Evolutionary conservation across 805 yeast species (phyloP).

Genomic region (Priceomyces carsonii): DNA sequence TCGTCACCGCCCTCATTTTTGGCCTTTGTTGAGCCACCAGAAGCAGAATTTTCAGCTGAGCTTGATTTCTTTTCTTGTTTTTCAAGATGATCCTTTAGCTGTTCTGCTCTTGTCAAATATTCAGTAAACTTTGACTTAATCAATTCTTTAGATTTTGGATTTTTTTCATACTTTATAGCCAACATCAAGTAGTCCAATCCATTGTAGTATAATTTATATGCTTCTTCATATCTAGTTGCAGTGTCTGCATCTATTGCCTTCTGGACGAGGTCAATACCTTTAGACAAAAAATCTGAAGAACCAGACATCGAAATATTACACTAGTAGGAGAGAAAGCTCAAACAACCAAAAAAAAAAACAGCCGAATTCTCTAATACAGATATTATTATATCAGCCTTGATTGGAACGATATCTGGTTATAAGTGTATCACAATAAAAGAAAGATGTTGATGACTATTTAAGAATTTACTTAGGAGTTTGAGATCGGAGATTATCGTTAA

Average conservation of each 20-base stretch:
- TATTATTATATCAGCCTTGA: too few relatives aligned
- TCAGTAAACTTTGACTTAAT: slow-evolving; percentile 89
- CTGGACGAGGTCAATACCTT: slow-evolving; percentile 93
- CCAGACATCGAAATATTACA: slow-evolving; percentile 18
- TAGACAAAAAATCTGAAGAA: slow-evolving; percentile 74
- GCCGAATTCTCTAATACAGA: too few relatives aligned
- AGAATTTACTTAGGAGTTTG: too few relatives aligned
- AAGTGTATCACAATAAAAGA: too few relatives aligned
- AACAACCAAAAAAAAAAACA: too few relatives aligned
- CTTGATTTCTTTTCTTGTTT: slow-evolving; percentile 49
- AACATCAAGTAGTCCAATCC: slow-evolving; percentile 94
- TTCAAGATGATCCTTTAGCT: slow-evolving; percentile 84
- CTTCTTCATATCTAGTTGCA: slow-evolving; percentile 87
- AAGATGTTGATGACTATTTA: too few relatives aligned
- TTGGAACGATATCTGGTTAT: too few relatives aligned
- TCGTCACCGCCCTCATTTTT: slow-evolving; percentile 50
- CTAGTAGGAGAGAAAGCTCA: too few relatives aligned
- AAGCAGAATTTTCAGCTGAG: slow-evolving; percentile 52
- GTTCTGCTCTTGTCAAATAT: slow-evolving; percentile 90
- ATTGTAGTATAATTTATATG: slow-evolving; percentile 87
- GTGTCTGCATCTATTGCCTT: slow-evolving; percentile 94
- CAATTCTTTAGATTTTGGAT: slow-evolving; percentile 82
- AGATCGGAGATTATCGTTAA: too few relatives aligned
- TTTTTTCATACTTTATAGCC: slow-evolving; percentile 91
- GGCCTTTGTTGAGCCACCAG: slow-evolving; percentile 59